Evolutionary conservation across 257 asterid genomes (phyloP), one percentile per base, ranked within the genome.

Genomic region (Solanum chmielewskii): DNA sequence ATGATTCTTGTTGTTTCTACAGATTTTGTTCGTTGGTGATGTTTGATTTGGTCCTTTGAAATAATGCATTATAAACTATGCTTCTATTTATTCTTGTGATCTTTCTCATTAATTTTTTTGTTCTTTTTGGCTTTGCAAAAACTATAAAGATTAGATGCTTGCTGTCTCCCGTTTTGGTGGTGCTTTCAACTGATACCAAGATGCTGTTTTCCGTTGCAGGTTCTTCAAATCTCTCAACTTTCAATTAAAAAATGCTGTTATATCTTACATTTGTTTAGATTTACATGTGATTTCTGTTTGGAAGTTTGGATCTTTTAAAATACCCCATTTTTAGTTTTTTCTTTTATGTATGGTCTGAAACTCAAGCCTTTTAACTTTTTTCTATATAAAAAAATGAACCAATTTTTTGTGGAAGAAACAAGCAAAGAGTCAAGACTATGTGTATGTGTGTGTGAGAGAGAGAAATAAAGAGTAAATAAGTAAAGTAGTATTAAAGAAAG

Each of bases 171-270:
- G 92, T 90, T 92, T 91, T 88, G 91, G 93, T 90, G 93, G 92
- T 93, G 93, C 91, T 88, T 88, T 89, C 88, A 90, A 87, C 93
- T 95, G 92, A 92, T 92, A 89, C 88, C 92, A 87, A 94, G 95
- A 93, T 94, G 97, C 94, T 93, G 98, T 94, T 93, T 93, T 94
- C 92, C 88, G 91, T 92, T 91, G 93, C 92, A 91, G 95, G 93
- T 92, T 71, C 76, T 83, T 78, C 81, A 85, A 85, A 69, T 18
- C 87, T 70, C 66, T 11, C 85, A 49, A 52, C 49, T 88, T 88
- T 87, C 90, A 89, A 86, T 76, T 74, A 88, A 56, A 86, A 76
- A 86, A 84, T 70, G 47, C 87, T 74, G 90, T 91, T 10, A 86
- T 89, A 88, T 85, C 86, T 52, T 44, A 89, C 90, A 89, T 31